Evolutionary conservation across 768 basidiomycete species (phyloP), one percentile per base, ranked within the genome.

Genomic region (Mycena kentingensis): DNA sequence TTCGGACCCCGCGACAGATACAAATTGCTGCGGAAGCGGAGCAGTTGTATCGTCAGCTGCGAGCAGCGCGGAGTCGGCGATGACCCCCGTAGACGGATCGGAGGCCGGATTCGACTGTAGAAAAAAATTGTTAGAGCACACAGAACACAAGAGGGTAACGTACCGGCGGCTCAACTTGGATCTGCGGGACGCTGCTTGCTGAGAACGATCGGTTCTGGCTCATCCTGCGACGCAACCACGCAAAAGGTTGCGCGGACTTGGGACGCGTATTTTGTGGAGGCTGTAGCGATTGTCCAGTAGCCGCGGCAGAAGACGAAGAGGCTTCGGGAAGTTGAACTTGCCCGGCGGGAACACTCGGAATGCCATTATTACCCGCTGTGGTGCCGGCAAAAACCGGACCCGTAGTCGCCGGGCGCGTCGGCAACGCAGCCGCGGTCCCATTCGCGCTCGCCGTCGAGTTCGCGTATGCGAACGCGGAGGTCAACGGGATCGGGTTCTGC

Each of bases 161-260:
- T 58, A 80, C 79, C 12, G 79, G 80, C 15, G 79, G 71, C 62
- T 78, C 71, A 26, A 81, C 69, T 31, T 73, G 55, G 47, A 80
- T 80, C 31, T 70, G 67, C 3, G 73, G 74, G 18, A 79, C 67
- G 32, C 69, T 72, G 15, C 63, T 59, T 27, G 64, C 64, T 0
- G 76, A 77, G 6, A 53, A 36, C 2, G 64, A 63, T 4, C 71
- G 70, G 39, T 65, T 63, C 31, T 65, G 66, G 59, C 65, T n/a
- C n/a, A n/a, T n/a, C n/a, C n/a, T 61, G 41, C 64, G 55, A 28
- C 64, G 46, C 22, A 64, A 55, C 45, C 71, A 55, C 25, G 50
- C 26, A 44, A 66, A 41, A 19, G 69, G 55, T 18, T 60, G 22
- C 3, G 63, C 57, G 42, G 63, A 47, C 15, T 61, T 59, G 18